Evolutionary conservation across 345 rosid species (phyloP).

Genomic region (Eutrema heterophyllum): DNA sequence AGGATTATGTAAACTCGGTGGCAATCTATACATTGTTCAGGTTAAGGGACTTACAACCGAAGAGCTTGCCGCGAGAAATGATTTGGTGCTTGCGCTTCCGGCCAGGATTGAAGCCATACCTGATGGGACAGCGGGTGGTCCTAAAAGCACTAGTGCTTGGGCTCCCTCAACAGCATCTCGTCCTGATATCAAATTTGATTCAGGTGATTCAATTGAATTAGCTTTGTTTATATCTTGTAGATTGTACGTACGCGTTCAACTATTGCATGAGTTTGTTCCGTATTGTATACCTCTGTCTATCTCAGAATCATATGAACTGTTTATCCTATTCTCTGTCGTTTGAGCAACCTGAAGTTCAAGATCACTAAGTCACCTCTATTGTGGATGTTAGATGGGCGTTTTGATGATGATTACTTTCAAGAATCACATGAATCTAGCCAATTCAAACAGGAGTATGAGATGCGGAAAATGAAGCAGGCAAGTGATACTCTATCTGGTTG

Average conservation of each 20-base stretch:
- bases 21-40: conserved; percentile 30
- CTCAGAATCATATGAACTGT: background rate
- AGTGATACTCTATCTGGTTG: conserved; percentile 18
- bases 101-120: conserved; percentile 91
- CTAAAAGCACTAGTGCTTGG: conserved; percentile 78
- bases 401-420: conserved; percentile 88
- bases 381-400: conserved; percentile 55
- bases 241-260: background rate
- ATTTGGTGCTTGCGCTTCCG: conserved; percentile 87
- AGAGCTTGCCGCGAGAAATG: conserved; percentile 85
- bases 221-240: conserved; percentile 18
- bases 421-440: conserved; percentile 68
- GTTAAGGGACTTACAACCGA: conserved; percentile 89
- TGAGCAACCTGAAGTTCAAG: conserved; percentile 19
- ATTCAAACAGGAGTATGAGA: conserved; percentile 91
- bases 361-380: conserved; percentile 16
- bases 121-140: conserved; percentile 83
- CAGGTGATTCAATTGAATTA: conserved; percentile 45
- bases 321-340: background rate
- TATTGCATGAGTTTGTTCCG: background rate
- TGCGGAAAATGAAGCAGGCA: conserved; percentile 87
- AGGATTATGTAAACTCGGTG: background rate
- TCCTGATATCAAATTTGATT: conserved; percentile 87
- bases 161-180: conserved; percentile 66
- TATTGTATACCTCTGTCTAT: background rate